Evolutionary conservation across 2,329 filamentous ascomycete genomes (phyloP).

Genomic region (Nigrospora osmanthi): DNA sequence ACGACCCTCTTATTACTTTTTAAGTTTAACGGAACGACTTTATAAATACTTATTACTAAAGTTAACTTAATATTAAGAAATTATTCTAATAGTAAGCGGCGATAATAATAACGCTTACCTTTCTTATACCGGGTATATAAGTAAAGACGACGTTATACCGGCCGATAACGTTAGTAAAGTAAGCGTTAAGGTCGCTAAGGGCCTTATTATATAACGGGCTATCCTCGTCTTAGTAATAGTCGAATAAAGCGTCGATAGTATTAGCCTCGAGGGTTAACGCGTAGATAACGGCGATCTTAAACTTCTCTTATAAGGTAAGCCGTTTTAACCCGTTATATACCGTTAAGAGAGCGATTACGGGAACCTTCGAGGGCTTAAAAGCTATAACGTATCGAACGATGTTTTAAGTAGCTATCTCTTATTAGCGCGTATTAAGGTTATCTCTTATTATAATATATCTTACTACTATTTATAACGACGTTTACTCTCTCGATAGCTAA

Average conservation of each 20-base stretch:
- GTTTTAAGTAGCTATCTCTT: too few species aligned
- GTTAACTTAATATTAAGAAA: slow-evolving; percentile 8
- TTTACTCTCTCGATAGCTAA: too few species aligned
- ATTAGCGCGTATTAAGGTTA: too few species aligned
- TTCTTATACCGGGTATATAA: slow-evolving; percentile 18
- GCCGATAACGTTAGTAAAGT: slow-evolving; percentile 16
- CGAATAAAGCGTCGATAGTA: slow-evolving; percentile 13
- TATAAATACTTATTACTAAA: slow-evolving; percentile 10
- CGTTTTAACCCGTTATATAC: too few species aligned
- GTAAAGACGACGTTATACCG: slow-evolving; percentile 18
- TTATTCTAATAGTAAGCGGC: slow-evolving; percentile 5
- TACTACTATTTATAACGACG: too few species aligned
- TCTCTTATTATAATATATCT: too few species aligned
- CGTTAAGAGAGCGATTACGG: too few species aligned
- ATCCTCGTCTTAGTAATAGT: slow-evolving; percentile 13
- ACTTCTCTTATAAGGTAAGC: slow-evolving; percentile 1
- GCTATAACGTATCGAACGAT: too few species aligned
- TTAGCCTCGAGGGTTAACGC: slow-evolving; percentile 17
- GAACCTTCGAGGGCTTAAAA: too few species aligned
- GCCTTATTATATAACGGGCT: slow-evolving; percentile 9
- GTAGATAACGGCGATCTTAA: slow-evolving; percentile 21
- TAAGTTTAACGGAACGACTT: slow-evolving; percentile 8
- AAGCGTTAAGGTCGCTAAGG: slow-evolving; percentile 16
- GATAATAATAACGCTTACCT: slow-evolving; percentile 9
- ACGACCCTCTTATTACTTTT: slow-evolving; percentile 8